Evolutionary conservation across 768 basidiomycete species (phyloP).

Genomic region (Wakefieldia striispora): DNA sequence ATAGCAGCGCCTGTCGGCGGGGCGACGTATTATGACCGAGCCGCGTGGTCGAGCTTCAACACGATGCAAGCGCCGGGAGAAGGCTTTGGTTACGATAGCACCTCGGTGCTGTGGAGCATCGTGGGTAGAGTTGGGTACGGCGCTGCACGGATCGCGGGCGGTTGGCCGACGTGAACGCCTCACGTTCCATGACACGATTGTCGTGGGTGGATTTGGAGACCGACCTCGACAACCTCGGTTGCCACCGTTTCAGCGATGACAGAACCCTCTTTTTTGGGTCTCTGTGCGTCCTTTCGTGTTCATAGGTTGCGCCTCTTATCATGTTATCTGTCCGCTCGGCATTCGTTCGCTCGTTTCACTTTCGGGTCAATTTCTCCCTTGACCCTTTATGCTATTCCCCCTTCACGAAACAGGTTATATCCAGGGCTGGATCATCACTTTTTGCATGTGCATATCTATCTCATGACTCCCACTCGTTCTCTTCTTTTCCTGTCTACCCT

Average conservation of each 20-base stretch:
- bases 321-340: constrained; percentile 15
- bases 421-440: constrained; percentile 9
- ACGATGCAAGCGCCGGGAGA: constrained; percentile 67
- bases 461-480: constrained; percentile 12
- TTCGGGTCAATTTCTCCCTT: neutral
- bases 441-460: constrained; percentile 4
- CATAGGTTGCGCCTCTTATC: constrained; percentile 18
- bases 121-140: constrained; percentile 71
- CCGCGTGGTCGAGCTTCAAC: constrained; percentile 80
- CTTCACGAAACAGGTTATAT: constrained; percentile 10
- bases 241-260: constrained; percentile 9
- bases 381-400: constrained; percentile 1
- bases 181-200: constrained; percentile 2
- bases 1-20: constrained; percentile 56
- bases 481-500: neutral
- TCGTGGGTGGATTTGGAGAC: constrained; percentile 1
- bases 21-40: constrained; percentile 73
- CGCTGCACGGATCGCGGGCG: constrained; percentile 70
- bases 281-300: constrained; percentile 12
- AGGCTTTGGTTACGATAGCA: constrained; percentile 61
- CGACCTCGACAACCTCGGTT: constrained; percentile 7
- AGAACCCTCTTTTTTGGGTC: neutral
- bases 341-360: constrained; percentile 1
- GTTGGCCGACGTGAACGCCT: constrained; percentile 66
- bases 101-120: constrained; percentile 65